Evolutionary conservation across 2,329 filamentous ascomycete genomes (phyloP), one percentile per base, ranked within the genome.

Genomic region (Allantophomopsis lycopodina): DNA sequence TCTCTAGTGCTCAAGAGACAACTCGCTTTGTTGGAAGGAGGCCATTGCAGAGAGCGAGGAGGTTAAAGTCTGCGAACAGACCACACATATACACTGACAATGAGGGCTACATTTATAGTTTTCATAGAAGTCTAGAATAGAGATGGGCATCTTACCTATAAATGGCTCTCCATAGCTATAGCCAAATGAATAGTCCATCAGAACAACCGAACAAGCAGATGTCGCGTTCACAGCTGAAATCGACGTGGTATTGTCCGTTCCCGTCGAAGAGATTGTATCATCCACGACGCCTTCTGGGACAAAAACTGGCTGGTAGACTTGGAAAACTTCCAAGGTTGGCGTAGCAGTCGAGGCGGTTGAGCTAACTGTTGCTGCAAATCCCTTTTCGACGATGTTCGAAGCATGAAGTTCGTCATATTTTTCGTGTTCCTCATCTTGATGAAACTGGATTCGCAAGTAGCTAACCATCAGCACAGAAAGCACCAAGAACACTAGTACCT

Each of bases 121-220:
- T 39, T 7, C 18, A 14, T 5, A 30, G 35, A 32, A 18, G 35
- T 40, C 35, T 46, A 40, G 30, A 40, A 38, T 36, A 37, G 18
- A 33, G 41, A n/a, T 28, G 30, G n/a, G 16, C 4, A 16, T 59
- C 69, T 60, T 61, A 76, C 80, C 79, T 48, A 87, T 66, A 54
- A 77, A 88, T 1, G 83, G 83, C 28, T 67, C 55, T n/a, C 77
- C 79, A 54, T 87, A 88, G 46, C 80, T 87, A 45, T 62, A 72
- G 10, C 64, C 80, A 62, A 89, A 89, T 0, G 71, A 68, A 58
- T 86, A 69, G 3, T 76, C 62, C 73, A 87, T 83, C 40, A 89
- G 58, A n/a, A 71, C 58, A 32, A 75, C 54, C 34, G 69, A 60
- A 52, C 71, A 76, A 37, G 59, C 53, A 35, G 51, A 47, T n/a